Evolutionary conservation across 345 rosid genomes (phyloP).

Genomic region (Sisymbrium altissimum): DNA sequence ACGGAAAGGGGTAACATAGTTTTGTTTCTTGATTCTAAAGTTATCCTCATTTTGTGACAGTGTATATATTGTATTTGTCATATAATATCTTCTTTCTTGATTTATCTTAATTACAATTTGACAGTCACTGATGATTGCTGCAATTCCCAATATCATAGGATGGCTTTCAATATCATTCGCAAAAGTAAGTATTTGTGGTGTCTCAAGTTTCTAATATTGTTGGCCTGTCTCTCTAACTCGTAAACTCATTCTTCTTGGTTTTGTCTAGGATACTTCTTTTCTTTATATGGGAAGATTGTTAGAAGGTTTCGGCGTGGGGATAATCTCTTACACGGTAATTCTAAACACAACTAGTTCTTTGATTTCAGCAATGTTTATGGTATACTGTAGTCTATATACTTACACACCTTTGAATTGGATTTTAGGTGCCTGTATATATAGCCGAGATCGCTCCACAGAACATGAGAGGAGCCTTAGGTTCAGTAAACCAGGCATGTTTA

Average conservation of each 20-base stretch:
- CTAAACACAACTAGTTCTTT: constrained; percentile 4
- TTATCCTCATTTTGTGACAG: neutral
- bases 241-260: constrained; percentile 12
- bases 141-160: constrained; percentile 92
- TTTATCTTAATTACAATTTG: constrained; percentile 13
- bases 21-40: neutral
- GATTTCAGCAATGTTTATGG: neutral
- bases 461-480: constrained; percentile 81
- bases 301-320: constrained; percentile 98
- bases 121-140: constrained; percentile 93
- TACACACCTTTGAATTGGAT: neutral
- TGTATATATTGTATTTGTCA: too few species aligned
- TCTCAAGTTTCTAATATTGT: neutral
- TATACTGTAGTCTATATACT: neutral
- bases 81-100: neutral
- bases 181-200: constrained; percentile 48
- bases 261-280: constrained; percentile 79
- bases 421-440: constrained; percentile 82
- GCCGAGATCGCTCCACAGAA: constrained; percentile 89
- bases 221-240: constrained; percentile 9
- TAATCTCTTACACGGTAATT: constrained; percentile 86
- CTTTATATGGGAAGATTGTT: constrained; percentile 95
- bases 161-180: constrained; percentile 98
- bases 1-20: constrained; percentile 70
- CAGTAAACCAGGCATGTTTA: constrained; percentile 60